Conservation (phyloP, 2,329 filamentous ascomycete species). For the Leptographium galeiforme region DNA sequence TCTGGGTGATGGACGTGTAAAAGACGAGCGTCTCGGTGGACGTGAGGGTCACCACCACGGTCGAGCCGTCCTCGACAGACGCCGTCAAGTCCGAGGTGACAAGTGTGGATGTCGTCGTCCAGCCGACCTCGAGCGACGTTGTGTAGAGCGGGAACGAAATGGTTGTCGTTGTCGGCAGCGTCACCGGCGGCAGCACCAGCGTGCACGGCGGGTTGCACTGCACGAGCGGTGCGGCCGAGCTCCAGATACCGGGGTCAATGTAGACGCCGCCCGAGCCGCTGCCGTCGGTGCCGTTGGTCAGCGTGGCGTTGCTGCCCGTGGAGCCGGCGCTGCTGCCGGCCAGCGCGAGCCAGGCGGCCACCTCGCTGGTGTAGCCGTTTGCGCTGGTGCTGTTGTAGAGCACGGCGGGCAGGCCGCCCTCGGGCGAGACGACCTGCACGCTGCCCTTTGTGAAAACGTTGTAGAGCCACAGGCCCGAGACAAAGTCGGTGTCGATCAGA, state of each 20-base stretch:
- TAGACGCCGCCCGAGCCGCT: not conserved
- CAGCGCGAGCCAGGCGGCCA: not conserved
- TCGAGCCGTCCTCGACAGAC: not conserved
- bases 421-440: not conserved
- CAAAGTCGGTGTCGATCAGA: not conserved
- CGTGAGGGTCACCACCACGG: not conserved
- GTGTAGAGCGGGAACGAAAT: not conserved
- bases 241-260: not conserved
- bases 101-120: not conserved
- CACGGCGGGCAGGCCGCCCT: not conserved
- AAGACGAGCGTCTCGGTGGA: too few species aligned
- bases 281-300: not conserved
- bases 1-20: not conserved
- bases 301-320: too few species aligned
- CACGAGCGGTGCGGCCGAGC: not conserved
- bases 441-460: not conserved
- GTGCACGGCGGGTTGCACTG: conserved; percentile 1
- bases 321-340: not conserved
- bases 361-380: not conserved
- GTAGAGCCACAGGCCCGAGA: not conserved
- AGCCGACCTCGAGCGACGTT: not conserved
- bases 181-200: conserved; percentile 1
- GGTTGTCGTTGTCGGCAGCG: not conserved
- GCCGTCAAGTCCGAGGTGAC: not conserved
- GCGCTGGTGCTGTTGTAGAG: not conserved